These are phyloP conservation scores for Pseudevernia furfuracea DNA, from an alignment of 495 filamentous ascomycete genomes.

Conservation along the genomic window DNA sequence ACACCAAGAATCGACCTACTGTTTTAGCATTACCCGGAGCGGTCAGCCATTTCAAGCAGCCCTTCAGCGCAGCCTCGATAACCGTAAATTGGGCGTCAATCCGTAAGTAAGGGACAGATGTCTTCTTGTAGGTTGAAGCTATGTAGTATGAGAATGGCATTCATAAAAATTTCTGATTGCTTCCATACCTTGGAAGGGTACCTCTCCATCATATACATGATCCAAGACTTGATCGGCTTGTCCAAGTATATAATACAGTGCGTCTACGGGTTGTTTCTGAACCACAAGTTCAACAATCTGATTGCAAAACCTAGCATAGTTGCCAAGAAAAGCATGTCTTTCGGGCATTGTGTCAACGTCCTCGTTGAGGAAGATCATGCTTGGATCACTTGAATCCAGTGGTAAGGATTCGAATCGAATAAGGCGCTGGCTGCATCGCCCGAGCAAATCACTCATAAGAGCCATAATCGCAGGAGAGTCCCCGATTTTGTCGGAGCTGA, in stretches of 20 bases:
- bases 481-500: conserved; percentile 56
- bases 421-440: conserved; percentile 67
- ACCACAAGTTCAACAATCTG: conserved; percentile 80
- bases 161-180: neutral
- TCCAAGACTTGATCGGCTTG: conserved; percentile 66
- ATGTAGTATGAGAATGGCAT: neutral
- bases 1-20: conserved; percentile 27
- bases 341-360: conserved; percentile 95
- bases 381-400: conserved; percentile 69
- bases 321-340: conserved; percentile 92
- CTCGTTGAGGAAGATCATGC: conserved; percentile 72
- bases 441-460: conserved; percentile 67
- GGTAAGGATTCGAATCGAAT: conserved; percentile 80
- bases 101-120: conserved; percentile 63
- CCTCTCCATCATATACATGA: conserved; percentile 63
- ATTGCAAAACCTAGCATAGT: conserved; percentile 84
- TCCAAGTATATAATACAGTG: conserved; percentile 73
- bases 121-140: conserved; percentile 62
- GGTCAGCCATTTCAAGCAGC: conserved; percentile 73
- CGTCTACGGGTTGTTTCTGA: conserved; percentile 69
- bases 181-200: conserved; percentile 59
- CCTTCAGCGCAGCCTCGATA: conserved; percentile 84
- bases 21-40: conserved; percentile 47
- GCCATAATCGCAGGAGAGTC: conserved; percentile 58
- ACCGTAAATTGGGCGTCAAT: conserved; percentile 87